These are phyloP conservation scores for Verbascum thapsus DNA, from an alignment of 257 asterid genomes.

Conservation along the genomic window DNA sequence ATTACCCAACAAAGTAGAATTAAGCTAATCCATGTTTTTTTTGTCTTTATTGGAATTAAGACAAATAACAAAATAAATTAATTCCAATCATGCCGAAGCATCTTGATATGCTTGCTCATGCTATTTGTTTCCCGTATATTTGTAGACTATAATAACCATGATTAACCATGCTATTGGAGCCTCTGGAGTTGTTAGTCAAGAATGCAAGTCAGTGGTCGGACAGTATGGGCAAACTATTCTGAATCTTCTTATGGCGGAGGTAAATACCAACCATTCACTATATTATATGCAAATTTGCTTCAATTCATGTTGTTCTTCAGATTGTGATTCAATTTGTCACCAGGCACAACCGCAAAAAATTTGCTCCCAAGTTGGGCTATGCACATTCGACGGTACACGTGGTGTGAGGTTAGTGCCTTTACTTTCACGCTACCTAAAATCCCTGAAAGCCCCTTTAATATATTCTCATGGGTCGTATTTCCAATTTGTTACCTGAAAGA, in stretches of 20 bases:
- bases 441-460: not conserved
- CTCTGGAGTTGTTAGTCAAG: constrained; percentile 77
- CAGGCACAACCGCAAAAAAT: constrained; percentile 71
- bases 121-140: constrained; percentile 10
- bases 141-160: constrained; percentile 74
- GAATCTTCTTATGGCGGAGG: constrained; percentile 74
- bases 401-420: constrained; percentile 63
- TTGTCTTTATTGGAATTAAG: not conserved
- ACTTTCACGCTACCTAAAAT: not conserved
- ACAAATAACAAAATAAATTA: not conserved
- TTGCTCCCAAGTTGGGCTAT: constrained; percentile 73
- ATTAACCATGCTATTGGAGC: constrained; percentile 96
- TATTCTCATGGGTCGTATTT: not conserved
- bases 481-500: not conserved
- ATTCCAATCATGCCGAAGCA: not conserved
- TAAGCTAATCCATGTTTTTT: too few species aligned
- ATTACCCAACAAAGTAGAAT: too few species aligned
- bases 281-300: not conserved
- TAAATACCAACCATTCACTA: constrained; percentile 15
- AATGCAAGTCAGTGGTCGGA: constrained; percentile 80
- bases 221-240: constrained; percentile 72
- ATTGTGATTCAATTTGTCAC: constrained; percentile 2
- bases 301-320: too few species aligned
- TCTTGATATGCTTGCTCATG: not conserved
- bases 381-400: too few species aligned